A percentile compares a stretch with the other conserved stretches of the same genome.
Evolutionary conservation across 2,329 filamentous ascomycete species (phyloP).

Genomic region (Fusarium graminum): DNA sequence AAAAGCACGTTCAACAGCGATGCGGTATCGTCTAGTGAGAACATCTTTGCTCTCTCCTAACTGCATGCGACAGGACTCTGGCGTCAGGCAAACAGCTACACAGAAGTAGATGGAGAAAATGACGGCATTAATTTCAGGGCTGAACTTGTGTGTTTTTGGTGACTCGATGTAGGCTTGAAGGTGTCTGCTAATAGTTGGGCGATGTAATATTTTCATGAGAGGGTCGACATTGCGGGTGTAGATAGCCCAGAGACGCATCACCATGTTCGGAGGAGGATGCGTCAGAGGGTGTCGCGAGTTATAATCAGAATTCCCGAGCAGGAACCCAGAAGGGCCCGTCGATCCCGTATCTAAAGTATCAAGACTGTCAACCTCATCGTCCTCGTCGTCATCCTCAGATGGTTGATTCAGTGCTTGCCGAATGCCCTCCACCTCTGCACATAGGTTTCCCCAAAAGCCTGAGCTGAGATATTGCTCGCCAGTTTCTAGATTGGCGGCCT

Average conservation of each 20-base stretch:
- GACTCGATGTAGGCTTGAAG: slow-evolving; percentile 49
- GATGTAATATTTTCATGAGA: slow-evolving; percentile 60
- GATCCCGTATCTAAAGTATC: slow-evolving; percentile 47
- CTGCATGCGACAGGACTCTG: slow-evolving; percentile 50
- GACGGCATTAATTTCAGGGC: slow-evolving; percentile 52
- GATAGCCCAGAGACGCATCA: slow-evolving; percentile 53
- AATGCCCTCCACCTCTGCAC: slow-evolving; percentile 60
- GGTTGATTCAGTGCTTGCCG: slow-evolving; percentile 59
- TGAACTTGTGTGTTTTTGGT: slow-evolving; percentile 29
- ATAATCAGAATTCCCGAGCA: slow-evolving; percentile 47
- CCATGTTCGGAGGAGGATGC: slow-evolving; percentile 57
- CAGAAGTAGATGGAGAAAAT: slow-evolving; percentile 61
- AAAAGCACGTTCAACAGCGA: slow-evolving; percentile 56
- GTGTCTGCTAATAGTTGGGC: slow-evolving; percentile 54
- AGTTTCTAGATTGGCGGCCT: slow-evolving; percentile 41
- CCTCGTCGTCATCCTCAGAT: slow-evolving; percentile 56
- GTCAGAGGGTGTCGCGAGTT: slow-evolving; percentile 33
- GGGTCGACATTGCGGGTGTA: slow-evolving; percentile 60
- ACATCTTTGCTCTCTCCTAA: slow-evolving; percentile 54
- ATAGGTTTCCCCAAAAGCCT: slow-evolving; percentile 61
- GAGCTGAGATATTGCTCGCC: slow-evolving; percentile 56
- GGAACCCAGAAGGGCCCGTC: slow-evolving; percentile 48
- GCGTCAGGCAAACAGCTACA: slow-evolving; percentile 53
- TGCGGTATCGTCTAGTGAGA: slow-evolving; percentile 51
- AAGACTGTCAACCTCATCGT: slow-evolving; percentile 52